Evolutionary conservation across 495 filamentous ascomycete genomes (phyloP).

Genomic region (Chaetomium fimeti): DNA sequence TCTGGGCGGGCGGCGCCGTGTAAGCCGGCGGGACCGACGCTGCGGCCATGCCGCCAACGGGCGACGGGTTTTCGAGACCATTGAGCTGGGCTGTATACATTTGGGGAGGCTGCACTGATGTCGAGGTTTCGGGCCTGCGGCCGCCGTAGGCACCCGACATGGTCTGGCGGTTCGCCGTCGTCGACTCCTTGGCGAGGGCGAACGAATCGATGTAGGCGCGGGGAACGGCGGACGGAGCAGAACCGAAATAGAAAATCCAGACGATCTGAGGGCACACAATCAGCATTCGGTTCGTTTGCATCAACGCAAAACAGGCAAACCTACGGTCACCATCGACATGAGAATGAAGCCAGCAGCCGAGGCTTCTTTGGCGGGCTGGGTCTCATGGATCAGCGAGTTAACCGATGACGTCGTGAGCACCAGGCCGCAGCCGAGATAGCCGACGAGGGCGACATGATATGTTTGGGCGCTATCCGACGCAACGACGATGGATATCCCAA

Average conservation of each 20-base stretch:
- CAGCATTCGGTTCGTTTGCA: slow-evolving; percentile 15
- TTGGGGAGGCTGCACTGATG: slow-evolving; percentile 75
- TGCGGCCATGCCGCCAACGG: slow-evolving; percentile 69
- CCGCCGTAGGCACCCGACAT: slow-evolving; percentile 59
- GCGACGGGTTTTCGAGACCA: slow-evolving; percentile 94
- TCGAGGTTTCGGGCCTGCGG: slow-evolving; percentile 75
- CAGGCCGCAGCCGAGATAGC: slow-evolving; percentile 77
- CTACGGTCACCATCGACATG: slow-evolving; percentile 89
- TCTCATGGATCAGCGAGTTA: slow-evolving; percentile 73
- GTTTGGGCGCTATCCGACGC: slow-evolving; percentile 77
- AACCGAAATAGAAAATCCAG: slow-evolving; percentile 99
- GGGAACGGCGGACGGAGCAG: slow-evolving; percentile 80
- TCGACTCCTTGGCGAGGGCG: slow-evolving; percentile 84
- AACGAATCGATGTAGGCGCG: slow-evolving; percentile 95
- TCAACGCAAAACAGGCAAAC: slow-evolving; percentile 32
- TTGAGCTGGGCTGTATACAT: slow-evolving; percentile 97
- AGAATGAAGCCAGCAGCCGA: slow-evolving; percentile 91
- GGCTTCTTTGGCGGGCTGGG: slow-evolving; percentile 71
- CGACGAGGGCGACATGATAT: slow-evolving; percentile 90
- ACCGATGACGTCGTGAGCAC: slow-evolving; percentile 81
- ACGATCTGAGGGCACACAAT: slow-evolving; percentile 63
- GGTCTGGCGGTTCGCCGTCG: slow-evolving; percentile 60
- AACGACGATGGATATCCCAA: slow-evolving; percentile 75
- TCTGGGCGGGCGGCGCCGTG: slow-evolving; percentile 39
- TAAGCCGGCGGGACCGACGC: slow-evolving; percentile 37